Conservation (phyloP, 1,284 basidiomycete genomes). For the Malassezia caprae region DNA sequence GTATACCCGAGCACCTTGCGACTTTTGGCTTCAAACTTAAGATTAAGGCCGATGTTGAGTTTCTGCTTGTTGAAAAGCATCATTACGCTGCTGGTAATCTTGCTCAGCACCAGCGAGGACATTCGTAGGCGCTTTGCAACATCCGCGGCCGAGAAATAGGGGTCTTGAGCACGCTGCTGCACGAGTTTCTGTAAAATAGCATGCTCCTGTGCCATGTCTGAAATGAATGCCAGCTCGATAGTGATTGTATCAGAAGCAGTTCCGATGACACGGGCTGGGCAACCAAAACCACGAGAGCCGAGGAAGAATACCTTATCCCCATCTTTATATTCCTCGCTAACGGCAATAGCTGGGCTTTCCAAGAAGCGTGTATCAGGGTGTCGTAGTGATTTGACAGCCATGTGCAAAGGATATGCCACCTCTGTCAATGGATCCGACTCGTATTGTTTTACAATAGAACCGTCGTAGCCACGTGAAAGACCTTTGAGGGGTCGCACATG, state of each 20-base stretch:
- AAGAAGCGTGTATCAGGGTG: slow-evolving; percentile 42
- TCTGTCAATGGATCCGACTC: slow-evolving; percentile 66
- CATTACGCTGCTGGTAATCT: slow-evolving; percentile 86
- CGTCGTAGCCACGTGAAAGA: slow-evolving; percentile 74
- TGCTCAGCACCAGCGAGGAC: slow-evolving; percentile 55
- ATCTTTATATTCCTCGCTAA: slow-evolving; percentile 79
- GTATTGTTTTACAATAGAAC: slow-evolving; percentile 89
- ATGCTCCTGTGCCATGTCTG: slow-evolving; percentile 39
- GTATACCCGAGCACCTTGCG: slow-evolving; percentile 92
- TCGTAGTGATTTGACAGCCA: slow-evolving; percentile 30
- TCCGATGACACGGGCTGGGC: slow-evolving; percentile 80
- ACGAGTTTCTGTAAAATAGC: slow-evolving; percentile 29
- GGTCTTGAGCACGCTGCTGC: slow-evolving; percentile 21
- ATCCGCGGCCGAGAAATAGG: slow-evolving; percentile 28
- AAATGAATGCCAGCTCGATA: slow-evolving; percentile 35
- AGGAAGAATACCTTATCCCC: slow-evolving; percentile 90
- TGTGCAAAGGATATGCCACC: slow-evolving; percentile 63
- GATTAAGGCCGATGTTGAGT: slow-evolving; percentile 78
- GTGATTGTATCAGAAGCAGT: slow-evolving; percentile 47
- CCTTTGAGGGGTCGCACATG: slow-evolving; percentile 54
- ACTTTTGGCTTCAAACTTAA: slow-evolving; percentile 94
- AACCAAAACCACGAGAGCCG: slow-evolving; percentile 84
- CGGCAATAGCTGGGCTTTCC: slow-evolving; percentile 63
- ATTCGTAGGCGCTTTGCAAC: slow-evolving; percentile 33
- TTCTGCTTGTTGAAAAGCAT: slow-evolving; percentile 65